Conservation (phyloP, 768 basidiomycete genomes). For the Pleurotus tuoliensis region DNA sequence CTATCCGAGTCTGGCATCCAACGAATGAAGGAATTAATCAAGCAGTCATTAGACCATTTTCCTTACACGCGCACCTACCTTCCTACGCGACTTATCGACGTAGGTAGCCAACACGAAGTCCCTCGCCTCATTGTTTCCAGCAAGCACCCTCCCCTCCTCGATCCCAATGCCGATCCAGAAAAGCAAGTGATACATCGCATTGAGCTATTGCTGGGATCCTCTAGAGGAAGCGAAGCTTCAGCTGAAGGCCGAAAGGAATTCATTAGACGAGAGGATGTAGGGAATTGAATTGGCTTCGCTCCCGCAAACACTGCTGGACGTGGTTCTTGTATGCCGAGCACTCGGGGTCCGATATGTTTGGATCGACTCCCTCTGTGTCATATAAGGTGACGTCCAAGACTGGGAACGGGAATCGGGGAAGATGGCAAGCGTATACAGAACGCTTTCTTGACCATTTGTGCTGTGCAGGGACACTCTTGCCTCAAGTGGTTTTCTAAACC, state of each 20-base stretch:
- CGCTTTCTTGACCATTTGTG: not conserved
- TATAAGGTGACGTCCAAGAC: not conserved
- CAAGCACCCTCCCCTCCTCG: not conserved
- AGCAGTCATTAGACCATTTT: not conserved
- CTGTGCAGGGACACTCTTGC: not conserved
- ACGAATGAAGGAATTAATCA: not conserved
- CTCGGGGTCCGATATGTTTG: not conserved
- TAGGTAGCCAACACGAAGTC: not conserved
- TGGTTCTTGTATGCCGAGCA: not conserved
- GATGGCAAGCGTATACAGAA: conserved; percentile 2
- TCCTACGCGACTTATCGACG: not conserved
- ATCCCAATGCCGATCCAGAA: not conserved
- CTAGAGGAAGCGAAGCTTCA: not conserved
- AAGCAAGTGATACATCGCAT: not conserved
- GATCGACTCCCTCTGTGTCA: not conserved
- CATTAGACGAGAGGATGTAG: not conserved
- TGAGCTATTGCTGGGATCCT: conserved; percentile 1
- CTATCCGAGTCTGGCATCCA: not conserved
- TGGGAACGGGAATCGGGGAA: not conserved
- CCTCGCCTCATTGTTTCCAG: not conserved
- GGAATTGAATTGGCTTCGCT: not conserved
- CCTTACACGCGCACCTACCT: not conserved
- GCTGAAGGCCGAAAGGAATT: not conserved
- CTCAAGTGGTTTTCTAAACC: not conserved
- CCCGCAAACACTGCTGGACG: not conserved